Evolutionary conservation across 129 eudicot species (phyloP), one percentile per base, ranked within the genome.

Genomic region (Pittosporum tobira): DNA sequence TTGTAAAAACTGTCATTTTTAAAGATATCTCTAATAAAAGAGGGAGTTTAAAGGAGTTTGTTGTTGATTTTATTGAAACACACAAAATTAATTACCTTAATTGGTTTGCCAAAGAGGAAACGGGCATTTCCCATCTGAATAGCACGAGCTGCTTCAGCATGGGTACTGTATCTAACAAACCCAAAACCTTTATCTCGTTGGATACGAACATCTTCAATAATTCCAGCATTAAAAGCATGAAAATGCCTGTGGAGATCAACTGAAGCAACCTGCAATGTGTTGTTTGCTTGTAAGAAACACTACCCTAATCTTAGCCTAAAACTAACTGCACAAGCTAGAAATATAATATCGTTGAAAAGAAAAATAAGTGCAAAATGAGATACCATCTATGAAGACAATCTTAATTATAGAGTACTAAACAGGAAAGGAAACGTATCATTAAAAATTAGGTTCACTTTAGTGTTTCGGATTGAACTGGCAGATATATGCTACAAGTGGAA

Each of bases 171-270:
- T 69, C 94, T 80, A 34, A 84, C 75, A 67, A 84, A 84, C 62
- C 94, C 87, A 77, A 84, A 84, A 49, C 94, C 94, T 72, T 84
- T 84, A 57, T 84, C 94, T 60, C 94, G 57, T 68, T 85, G 94
- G 36, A 88, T 64, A 5, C 94, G 79, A 48, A 88, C 94, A 64
- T 88, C 96, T 72, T 81, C 96, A 70, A 88, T 84, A 48, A 75
- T 80, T 62, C 96, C 96, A 50, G 73, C 94, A 52, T 88, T 87
- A 62, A 88, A 80, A 58, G 73, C 61, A 53, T 88, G 91, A 64
- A 88, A 88, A 61, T 76, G 94, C 38, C 84, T 81, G 59, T 88
- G 96, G 27, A 88, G 90, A 72, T 88, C 96, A 52, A 70, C 79
- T 16, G 85, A 81, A 6, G 94, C 76, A 26, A 84, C 96, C 96